Evolutionary conservation across 2,329 filamentous ascomycete species (phyloP).

Genomic region (Fusarium humuli): DNA sequence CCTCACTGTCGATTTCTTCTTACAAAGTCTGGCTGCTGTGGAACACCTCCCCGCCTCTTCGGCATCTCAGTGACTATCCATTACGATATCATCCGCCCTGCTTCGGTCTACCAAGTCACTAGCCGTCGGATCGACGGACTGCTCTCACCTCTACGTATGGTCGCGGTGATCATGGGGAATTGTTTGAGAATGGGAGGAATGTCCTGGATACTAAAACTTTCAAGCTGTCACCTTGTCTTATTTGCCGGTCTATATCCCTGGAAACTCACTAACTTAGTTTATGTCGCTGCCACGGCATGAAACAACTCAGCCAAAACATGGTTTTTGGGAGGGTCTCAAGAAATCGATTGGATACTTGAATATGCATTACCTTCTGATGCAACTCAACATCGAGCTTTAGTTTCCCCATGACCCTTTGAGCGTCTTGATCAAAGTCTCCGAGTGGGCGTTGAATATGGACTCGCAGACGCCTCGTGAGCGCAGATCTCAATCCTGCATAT

Average conservation of each 20-base stretch:
- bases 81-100: conserved; percentile 13
- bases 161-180: conserved; percentile 1
- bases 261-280: conserved; percentile 12
- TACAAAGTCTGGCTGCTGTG: conserved; percentile 17
- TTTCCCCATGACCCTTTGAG: conserved; percentile 32
- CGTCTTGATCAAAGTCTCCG: conserved; percentile 8
- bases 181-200: conserved; percentile 22
- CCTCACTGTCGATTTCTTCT: conserved; percentile 5
- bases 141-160: not conserved
- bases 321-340: conserved; percentile 5
- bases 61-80: conserved; percentile 16
- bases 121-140: conserved; percentile 26
- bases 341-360: conserved; percentile 18
- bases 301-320: conserved; percentile 30
- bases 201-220: conserved; percentile 3
- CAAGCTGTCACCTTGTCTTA: conserved; percentile 4
- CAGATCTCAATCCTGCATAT: conserved; percentile 31
- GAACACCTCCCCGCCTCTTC: conserved; percentile 12
- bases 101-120: conserved; percentile 14
- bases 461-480: conserved; percentile 17
- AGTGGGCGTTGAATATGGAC: conserved; percentile 12
- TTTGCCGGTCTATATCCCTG: conserved; percentile 4
- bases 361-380: conserved; percentile 17
- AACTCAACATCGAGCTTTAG: conserved; percentile 15
- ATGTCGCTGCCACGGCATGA: conserved; percentile 30